A percentile compares a stretch with the other conserved stretches of the same genome.
These are phyloP conservation scores for Elongisporangium undulatum DNA, from an alignment of 352 stramenopile species.

Conservation along the genomic window DNA sequence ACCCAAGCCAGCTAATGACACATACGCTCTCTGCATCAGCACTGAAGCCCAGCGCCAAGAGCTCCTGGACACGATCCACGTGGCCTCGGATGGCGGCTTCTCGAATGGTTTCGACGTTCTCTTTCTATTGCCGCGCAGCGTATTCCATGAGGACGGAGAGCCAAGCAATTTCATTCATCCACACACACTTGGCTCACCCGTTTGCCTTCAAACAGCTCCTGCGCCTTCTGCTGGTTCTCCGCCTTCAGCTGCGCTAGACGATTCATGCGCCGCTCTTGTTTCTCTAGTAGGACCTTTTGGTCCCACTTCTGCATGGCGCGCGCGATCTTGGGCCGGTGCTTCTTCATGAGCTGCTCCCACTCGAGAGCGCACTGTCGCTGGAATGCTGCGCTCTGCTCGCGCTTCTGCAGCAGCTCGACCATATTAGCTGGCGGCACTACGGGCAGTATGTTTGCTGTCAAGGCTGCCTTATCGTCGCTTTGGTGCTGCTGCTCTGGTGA, in stretches of 20 bases:
- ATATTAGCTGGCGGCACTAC: conserved; percentile 15
- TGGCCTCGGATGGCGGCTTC: conserved; percentile 61
- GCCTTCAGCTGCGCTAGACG: conserved; percentile 26
- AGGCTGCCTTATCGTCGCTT: neutral
- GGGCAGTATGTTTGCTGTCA: neutral
- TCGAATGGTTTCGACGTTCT: conserved; percentile 65
- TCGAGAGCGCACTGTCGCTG: conserved; percentile 29
- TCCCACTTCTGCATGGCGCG: conserved; percentile 34
- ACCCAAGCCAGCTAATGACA: neutral
- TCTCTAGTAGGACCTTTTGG: conserved; percentile 26
- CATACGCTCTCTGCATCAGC: conserved; percentile 53
- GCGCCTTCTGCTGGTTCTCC: conserved; percentile 33
- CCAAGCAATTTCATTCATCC: neutral
- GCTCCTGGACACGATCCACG: conserved; percentile 31
- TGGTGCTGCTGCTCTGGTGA: neutral
- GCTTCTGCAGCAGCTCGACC: neutral
- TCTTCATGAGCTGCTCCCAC: conserved; percentile 21
- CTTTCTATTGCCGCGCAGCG: conserved; percentile 24
- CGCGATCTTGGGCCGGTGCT: conserved; percentile 27
- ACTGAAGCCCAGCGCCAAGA: conserved; percentile 49
- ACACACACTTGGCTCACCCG: conserved; percentile 10
- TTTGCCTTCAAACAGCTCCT: conserved; percentile 33
- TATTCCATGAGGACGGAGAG: neutral
- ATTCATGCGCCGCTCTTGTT: conserved; percentile 18
- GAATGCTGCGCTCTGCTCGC: conserved; percentile 25